phyloP scores from a whole-genome alignment of 1,284 basidiomycete species.

The Cutaneotrichosporon sp. region DNA sequence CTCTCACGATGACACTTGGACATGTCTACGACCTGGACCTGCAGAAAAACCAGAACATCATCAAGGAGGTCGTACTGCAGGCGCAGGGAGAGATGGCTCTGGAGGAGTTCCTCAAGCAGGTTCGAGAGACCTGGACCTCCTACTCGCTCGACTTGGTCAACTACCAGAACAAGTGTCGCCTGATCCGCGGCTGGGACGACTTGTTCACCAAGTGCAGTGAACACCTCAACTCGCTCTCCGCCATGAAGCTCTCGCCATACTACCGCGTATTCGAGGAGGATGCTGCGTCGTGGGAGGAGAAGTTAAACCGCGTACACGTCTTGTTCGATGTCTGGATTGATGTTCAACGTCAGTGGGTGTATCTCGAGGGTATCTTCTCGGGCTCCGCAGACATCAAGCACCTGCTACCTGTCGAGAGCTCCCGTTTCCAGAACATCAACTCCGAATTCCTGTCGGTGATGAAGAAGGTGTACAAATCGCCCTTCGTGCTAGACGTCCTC shows the following conservation, averaged over 20 bases:
- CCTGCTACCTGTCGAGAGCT: constrained; percentile 91
- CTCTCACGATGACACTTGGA: constrained; percentile 83
- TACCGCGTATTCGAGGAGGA: constrained; percentile 97
- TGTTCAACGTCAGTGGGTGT: constrained; percentile 99
- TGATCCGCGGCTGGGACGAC: constrained; percentile 97
- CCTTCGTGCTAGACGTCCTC: constrained; percentile 94
- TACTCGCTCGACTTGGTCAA: constrained; percentile 95
- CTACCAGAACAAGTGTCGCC: constrained; percentile 96
- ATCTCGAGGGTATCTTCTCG: constrained; percentile 98
- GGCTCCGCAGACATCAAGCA: constrained; percentile 98
- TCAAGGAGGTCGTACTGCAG: constrained; percentile 92
- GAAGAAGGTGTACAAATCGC: constrained; percentile 99
- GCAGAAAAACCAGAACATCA: constrained; percentile 81
- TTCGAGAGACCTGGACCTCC: constrained; percentile 94
- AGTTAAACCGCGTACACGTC: constrained; percentile 88
- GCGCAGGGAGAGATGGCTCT: constrained; percentile 99
- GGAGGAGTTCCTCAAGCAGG: constrained; percentile 89
- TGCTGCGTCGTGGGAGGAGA: constrained; percentile 88
- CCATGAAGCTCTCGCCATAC: constrained; percentile 96
- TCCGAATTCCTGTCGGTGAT: constrained; percentile 96
- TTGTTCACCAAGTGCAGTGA: constrained; percentile 94
- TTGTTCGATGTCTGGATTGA: constrained; percentile 99
- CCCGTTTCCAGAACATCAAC: constrained; percentile 98
- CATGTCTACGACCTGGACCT: constrained; percentile 96
- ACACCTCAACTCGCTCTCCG: constrained; percentile 89